Base-by-base conservation (phyloP, 176 grass and related monocot genomes). In the Musa troglodytarum region DNA sequence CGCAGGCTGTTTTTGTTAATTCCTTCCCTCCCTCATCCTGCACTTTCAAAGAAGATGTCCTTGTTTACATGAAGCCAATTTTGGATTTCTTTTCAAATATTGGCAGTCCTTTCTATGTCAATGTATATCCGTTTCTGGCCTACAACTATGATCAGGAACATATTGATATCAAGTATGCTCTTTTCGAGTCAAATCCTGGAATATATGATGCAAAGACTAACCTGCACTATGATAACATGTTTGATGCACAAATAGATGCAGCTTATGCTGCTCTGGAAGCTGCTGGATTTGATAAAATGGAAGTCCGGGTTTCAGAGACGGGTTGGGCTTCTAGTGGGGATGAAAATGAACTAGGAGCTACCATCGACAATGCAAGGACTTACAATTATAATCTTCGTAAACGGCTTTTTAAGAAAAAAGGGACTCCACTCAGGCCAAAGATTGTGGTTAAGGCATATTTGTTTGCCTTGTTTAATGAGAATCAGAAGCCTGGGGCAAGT, bases 161-260 rank as follows among this genome's bases (percentile, higher is more conserved):
- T 80, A 99, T 99, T 0, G 85, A 99, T 74, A 83, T 99, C 52
- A 99, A 99, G 71, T 99, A 99, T 68, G 96, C 96, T 63, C 96
- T 99, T 74, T 95, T 99, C 61, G 74, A 92, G 50, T 72, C 90
- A 20, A 99, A 99, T 76, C 65, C 71, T 49, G 96, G 96, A 76
- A 83, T 99, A 49, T 17, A 77, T 71, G 96, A 99, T 79, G 82
- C 72, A 2, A 99, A 99, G 54, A 89, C 78, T 13, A 86, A 84
- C 82, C 80, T 99, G 77, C 96, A 95, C 69, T 99, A 99, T 63
- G 91, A 99, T 52, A 99, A 99, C 81, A 95, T 99, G 91, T 95
- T 99, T 76, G 96, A 99, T 81, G 96, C 96, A 23, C 96, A 99
- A 83, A 73, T 99, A 78, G 96, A 99, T 95, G 96, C 96, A 71